Percentiles rank a stretch among this genome's conserved stretches.
Evolutionary conservation across 805 yeast species (phyloP).

Genomic region (Hanseniaspora mollemarum): DNA sequence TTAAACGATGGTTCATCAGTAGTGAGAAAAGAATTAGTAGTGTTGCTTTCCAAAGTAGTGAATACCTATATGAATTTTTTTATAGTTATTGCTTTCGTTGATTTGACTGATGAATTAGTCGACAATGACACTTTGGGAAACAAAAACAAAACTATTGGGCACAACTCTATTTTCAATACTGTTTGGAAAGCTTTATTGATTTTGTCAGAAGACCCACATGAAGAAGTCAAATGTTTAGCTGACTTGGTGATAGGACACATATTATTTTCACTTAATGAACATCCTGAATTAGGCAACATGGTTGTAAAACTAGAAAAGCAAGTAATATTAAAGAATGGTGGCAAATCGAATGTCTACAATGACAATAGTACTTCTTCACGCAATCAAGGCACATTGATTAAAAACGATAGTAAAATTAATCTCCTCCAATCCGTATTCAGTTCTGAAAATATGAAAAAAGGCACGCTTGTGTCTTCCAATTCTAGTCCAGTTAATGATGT

Average conservation of each 20-base stretch:
- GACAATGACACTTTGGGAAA: conserved; percentile 28
- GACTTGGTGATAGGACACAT: conserved; percentile 65
- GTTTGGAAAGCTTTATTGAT: conserved; percentile 78
- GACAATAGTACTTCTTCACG: conserved; percentile 15
- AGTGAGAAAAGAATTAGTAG: conserved; percentile 74
- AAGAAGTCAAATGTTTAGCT: conserved; percentile 64
- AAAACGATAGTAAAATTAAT: conserved; percentile 6
- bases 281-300: conserved; percentile 50
- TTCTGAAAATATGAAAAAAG: conserved; percentile 18
- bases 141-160: conserved; percentile 57
- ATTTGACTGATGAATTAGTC: conserved; percentile 67
- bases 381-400: conserved; percentile 25
- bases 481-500: conserved; percentile 19
- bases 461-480: conserved; percentile 11
- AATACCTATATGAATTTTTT: conserved; percentile 60
- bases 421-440: conserved; percentile 12
- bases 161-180: conserved; percentile 75
- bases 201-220: conserved; percentile 76
- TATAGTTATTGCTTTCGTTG: conserved; percentile 74
- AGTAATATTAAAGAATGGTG: conserved; percentile 38
- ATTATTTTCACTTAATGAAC: conserved; percentile 40
- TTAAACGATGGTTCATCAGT: conserved; percentile 82
- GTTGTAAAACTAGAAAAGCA: conserved; percentile 58
- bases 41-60: conserved; percentile 65
- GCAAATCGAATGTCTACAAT: background rate